These are phyloP conservation scores for Pythium phragmiticola DNA, from an alignment of 352 stramenopile species.

Conservation along the genomic window DNA sequence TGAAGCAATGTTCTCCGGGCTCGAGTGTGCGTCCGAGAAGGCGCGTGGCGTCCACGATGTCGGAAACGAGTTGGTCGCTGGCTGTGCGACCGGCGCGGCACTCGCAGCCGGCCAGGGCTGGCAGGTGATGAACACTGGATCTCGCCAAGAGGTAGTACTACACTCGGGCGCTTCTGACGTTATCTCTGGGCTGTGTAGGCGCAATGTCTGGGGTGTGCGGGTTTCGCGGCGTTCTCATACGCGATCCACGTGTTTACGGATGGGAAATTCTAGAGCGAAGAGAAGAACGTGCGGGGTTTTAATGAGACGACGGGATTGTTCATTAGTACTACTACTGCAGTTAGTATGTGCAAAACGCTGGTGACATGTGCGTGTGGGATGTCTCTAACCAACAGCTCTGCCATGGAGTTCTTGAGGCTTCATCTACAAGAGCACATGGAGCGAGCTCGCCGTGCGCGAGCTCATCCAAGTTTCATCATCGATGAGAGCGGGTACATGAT, in stretches of 20 bases:
- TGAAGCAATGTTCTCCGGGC: slow-evolving; percentile 92
- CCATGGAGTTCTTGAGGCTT: too few relatives aligned
- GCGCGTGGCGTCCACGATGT: slow-evolving; percentile 93
- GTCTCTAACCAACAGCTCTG: too few relatives aligned
- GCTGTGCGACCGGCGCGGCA: slow-evolving; percentile 94
- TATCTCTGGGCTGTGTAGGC: slow-evolving; percentile 31
- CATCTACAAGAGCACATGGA: too few relatives aligned
- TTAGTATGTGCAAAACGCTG: too few relatives aligned
- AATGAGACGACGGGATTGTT: neutral
- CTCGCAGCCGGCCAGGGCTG: slow-evolving; percentile 92
- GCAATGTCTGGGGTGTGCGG: slow-evolving; percentile 92
- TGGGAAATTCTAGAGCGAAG: slow-evolving; percentile 52
- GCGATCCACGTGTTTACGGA: slow-evolving; percentile 89
- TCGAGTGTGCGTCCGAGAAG: slow-evolving; percentile 95
- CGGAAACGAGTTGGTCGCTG: slow-evolving; percentile 92
- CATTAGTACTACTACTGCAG: neutral
- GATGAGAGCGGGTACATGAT: too few relatives aligned
- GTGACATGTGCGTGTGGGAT: too few relatives aligned
- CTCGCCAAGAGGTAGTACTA: too few relatives aligned
- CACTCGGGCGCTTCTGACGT: too few relatives aligned
- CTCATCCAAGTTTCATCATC: too few relatives aligned
- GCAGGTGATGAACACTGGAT: slow-evolving; percentile 33
- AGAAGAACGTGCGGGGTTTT: neutral
- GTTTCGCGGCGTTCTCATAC: slow-evolving; percentile 91
- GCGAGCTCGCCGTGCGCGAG: too few relatives aligned